These are phyloP conservation scores for Zanthoxylum bungeanum DNA, from an alignment of 345 rosid genomes.

Conservation along the genomic window DNA sequence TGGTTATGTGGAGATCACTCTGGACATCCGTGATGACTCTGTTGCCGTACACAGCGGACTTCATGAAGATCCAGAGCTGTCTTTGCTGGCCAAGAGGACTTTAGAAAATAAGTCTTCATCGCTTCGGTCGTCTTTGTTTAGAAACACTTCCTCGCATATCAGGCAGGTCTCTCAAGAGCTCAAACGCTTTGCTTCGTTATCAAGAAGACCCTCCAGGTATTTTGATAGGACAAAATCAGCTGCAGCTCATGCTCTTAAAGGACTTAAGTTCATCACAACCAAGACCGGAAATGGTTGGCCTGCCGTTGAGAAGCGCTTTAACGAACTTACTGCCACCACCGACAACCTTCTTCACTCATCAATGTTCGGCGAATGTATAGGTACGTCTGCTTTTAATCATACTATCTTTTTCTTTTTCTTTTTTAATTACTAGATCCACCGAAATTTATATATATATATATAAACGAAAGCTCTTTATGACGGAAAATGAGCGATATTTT, in stretches of 20 bases:
- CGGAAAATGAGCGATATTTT: too few species aligned
- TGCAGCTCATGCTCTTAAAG: conserved; percentile 70
- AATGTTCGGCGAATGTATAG: conserved; percentile 79
- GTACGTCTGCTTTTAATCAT: too few species aligned
- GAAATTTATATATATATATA: too few species aligned
- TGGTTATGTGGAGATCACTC: conserved; percentile 75
- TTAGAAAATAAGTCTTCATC: conserved; percentile 53
- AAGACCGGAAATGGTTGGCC: conserved; percentile 66
- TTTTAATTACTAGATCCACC: too few species aligned
- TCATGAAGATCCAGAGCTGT: conserved; percentile 63
- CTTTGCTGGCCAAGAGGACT: conserved; percentile 62
- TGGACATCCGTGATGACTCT: conserved; percentile 71
- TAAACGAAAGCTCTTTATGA: too few species aligned
- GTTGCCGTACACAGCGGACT: conserved; percentile 71
- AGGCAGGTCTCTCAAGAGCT: conserved; percentile 83
- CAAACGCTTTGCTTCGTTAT: conserved; percentile 50
- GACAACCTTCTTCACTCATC: conserved; percentile 57
- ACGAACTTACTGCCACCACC: conserved; percentile 47
- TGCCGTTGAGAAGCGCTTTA: conserved; percentile 60
- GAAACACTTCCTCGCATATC: conserved; percentile 61
- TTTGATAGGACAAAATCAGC: conserved; percentile 75
- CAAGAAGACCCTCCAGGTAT: conserved; percentile 46
- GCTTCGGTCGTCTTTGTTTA: conserved; percentile 43
- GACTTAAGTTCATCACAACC: conserved; percentile 76
- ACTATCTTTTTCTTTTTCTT: too few species aligned